These are phyloP conservation scores for Aaosphaeria arxii DNA, from an alignment of 2,329 filamentous ascomycete species.

Conservation along the genomic window DNA sequence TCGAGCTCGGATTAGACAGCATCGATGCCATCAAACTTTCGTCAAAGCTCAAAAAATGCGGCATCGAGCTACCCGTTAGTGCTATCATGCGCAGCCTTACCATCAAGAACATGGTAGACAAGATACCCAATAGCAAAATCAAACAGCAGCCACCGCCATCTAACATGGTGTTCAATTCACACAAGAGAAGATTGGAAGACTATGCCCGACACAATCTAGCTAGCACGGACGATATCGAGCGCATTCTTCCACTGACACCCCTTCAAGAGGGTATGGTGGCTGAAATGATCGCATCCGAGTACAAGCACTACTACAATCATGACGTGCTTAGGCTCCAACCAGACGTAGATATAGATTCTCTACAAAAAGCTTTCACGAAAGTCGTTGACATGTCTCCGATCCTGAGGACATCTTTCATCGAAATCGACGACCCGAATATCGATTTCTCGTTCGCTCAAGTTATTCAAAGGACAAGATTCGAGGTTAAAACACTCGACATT, in stretches of 20 bases:
- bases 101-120: slow-evolving; percentile 58
- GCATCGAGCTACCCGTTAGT: slow-evolving; percentile 65
- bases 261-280: slow-evolving; percentile 84
- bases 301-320: slow-evolving; percentile 79
- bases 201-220: slow-evolving; percentile 36
- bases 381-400: slow-evolving; percentile 65
- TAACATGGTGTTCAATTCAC: slow-evolving; percentile 12
- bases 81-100: slow-evolving; percentile 72
- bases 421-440: slow-evolving; percentile 60
- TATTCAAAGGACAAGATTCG: slow-evolving; percentile 34
- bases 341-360: slow-evolving; percentile 52
- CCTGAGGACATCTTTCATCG: slow-evolving; percentile 70
- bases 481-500: slow-evolving; percentile 35
- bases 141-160: slow-evolving; percentile 1
- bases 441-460: slow-evolving; percentile 57
- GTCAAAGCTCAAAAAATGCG: slow-evolving; percentile 62
- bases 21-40: slow-evolving; percentile 87
- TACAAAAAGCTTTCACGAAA: slow-evolving; percentile 60
- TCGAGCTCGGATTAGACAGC: slow-evolving; percentile 84
- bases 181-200: slow-evolving; percentile 33
- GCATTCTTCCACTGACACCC: slow-evolving; percentile 71
- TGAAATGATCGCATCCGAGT: slow-evolving; percentile 74
- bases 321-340: slow-evolving; percentile 65
- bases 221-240: slow-evolving; percentile 48
- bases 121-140: slow-evolving; percentile 7